These are phyloP conservation scores for Hepatocystis sp. DNA, from an alignment of 169 alveolate genomes.

Conservation along the genomic window DNA sequence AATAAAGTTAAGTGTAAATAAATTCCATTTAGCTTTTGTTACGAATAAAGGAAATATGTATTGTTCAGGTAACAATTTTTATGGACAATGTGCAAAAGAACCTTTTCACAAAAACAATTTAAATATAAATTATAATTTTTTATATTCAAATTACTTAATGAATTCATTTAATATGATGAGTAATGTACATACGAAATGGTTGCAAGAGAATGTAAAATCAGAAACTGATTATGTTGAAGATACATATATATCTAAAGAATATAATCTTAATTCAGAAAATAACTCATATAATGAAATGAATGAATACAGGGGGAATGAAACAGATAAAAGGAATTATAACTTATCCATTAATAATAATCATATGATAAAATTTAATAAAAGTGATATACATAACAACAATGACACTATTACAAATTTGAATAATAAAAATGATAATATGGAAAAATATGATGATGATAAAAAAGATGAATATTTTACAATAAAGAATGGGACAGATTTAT, in stretches of 20 bases:
- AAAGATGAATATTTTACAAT: not conserved
- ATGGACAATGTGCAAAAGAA: constrained; percentile 74
- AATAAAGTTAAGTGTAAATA: constrained; percentile 74
- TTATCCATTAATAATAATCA: not conserved
- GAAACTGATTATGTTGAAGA: not conserved
- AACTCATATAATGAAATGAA: not conserved
- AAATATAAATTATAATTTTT: constrained; percentile 65
- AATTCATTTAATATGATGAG: constrained; percentile 6
- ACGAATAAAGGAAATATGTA: constrained; percentile 70
- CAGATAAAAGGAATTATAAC: not conserved
- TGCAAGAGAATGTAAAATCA: too few species aligned
- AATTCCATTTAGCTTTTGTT: constrained; percentile 68
- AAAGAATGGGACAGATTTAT: constrained; percentile 4
- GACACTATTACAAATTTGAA: not conserved
- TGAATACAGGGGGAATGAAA: constrained; percentile 1
- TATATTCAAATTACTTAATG: constrained; percentile 13
- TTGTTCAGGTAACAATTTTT: constrained; percentile 74
- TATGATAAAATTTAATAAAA: not conserved
- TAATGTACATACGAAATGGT: too few species aligned
- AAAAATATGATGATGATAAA: not conserved
- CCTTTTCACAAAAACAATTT: constrained; percentile 59
- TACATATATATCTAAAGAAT: not conserved
- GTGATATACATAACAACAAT: not conserved
- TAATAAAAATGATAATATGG: not conserved
- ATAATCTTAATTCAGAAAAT: not conserved